Percentiles rank a stretch among this genome's conserved stretches.
These are phyloP conservation scores for Diaporthe amygdali DNA, from an alignment of 2,329 filamentous ascomycete species.

Conservation along the genomic window DNA sequence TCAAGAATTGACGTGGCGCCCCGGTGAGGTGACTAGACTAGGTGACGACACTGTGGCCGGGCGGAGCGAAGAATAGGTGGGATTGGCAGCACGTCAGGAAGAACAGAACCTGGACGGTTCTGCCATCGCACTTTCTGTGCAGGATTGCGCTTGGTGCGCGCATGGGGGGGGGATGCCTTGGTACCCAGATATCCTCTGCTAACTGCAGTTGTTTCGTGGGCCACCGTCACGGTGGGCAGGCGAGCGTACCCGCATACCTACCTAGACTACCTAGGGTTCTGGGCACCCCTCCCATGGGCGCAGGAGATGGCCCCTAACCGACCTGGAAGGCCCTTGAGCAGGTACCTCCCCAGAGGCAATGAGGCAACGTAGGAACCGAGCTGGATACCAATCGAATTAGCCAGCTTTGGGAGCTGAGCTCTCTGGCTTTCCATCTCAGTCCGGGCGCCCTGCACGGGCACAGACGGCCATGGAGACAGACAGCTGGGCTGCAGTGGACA, in stretches of 20 bases:
- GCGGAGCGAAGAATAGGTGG: neutral
- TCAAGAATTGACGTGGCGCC: slow-evolving; percentile 22
- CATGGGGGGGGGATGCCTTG: slow-evolving; percentile 1
- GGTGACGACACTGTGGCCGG: slow-evolving; percentile 12
- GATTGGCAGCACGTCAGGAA: slow-evolving; percentile 13
- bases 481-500: slow-evolving; percentile 1
- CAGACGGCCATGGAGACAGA: neutral
- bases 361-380: neutral
- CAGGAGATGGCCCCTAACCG: neutral
- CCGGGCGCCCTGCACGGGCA: neutral
- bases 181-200: neutral
- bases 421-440: neutral
- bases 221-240: neutral
- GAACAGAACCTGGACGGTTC: neutral
- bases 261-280: too few relatives aligned
- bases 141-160: neutral
- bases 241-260: neutral
- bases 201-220: neutral
- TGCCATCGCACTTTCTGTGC: slow-evolving; percentile 1
- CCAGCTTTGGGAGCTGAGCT: neutral
- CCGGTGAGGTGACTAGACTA: slow-evolving; percentile 15
- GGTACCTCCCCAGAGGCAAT: neutral
- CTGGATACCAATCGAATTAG: neutral
- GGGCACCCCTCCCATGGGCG: too few relatives aligned
- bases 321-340: neutral